These are phyloP conservation scores for Cystofilobasidium ferigula DNA, from an alignment of 768 basidiomycete genomes.

Conservation along the genomic window DNA sequence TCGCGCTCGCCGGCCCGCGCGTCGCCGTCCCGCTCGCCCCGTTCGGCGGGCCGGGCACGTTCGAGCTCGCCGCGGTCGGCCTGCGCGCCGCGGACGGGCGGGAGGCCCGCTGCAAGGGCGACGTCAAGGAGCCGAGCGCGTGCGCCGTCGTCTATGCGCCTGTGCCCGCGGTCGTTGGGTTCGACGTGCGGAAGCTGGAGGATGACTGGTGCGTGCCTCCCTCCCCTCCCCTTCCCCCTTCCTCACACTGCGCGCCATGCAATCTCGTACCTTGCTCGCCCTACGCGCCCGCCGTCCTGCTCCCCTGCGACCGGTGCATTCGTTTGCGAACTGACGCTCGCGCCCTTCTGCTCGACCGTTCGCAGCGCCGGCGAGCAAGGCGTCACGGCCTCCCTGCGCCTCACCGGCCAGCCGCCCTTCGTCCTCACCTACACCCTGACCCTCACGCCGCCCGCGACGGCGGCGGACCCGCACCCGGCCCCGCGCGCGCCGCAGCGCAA, in stretches of 20 bases:
- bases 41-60: too few relatives aligned
- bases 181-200: slow-evolving; percentile 16
- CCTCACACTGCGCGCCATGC: too few relatives aligned
- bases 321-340: too few relatives aligned
- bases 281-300: too few relatives aligned
- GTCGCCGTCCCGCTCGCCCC: too few relatives aligned
- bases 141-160: slow-evolving; percentile 8
- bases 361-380: slow-evolving; percentile 58
- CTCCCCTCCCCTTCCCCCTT: slow-evolving; percentile 7
- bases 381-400: slow-evolving; percentile 69
- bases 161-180: slow-evolving; percentile 2
- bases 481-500: neutral
- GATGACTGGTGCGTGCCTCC: slow-evolving; percentile 22
- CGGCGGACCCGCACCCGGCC: slow-evolving; percentile 36
- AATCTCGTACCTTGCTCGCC: too few relatives aligned
- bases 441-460: slow-evolving; percentile 31
- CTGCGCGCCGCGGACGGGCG: slow-evolving; percentile 1
- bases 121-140: slow-evolving; percentile 24
- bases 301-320: too few relatives aligned
- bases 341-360: neutral
- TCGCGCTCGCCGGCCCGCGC: too few relatives aligned
- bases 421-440: slow-evolving; percentile 54
- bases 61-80: too few relatives aligned
- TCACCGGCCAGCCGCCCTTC: slow-evolving; percentile 85
- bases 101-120: slow-evolving; percentile 12